Base-by-base conservation (phyloP, 2,329 filamentous ascomycete genomes). In the Fusarium sacchari region DNA sequence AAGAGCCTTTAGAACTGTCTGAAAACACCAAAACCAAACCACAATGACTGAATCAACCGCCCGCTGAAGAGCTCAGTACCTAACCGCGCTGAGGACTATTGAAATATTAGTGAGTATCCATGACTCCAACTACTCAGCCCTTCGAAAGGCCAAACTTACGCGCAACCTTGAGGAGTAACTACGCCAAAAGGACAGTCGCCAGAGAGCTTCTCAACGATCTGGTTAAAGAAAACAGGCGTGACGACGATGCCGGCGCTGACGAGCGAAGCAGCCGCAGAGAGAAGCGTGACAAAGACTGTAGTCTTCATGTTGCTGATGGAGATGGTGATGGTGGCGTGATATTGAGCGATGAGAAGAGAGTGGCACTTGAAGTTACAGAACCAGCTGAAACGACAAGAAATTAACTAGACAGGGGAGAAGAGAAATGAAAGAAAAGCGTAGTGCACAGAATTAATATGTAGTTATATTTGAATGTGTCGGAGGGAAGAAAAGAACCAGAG, bases 141-240 rank as follows among this genome's bases (percentile, higher is more conserved):
- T 39, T 36, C 12, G 17, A 50, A 30, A 10, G 36, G 40, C 4
- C 8, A n/a, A 47, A 83, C 87, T 73, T 78, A 90, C 88, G 83
- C 88, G 86, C 88, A 90, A 39, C 88, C 88, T 60, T 84, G 81
- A 9, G 88, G 87, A 37, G 88, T 90, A 10, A 85, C 83, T 24
- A 88, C 86, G 39, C 88, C 88, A 75, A 86, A 88, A 74, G 85
- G 87, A 78, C 88, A 90, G 77, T 90, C 88, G 34, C 84, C 86
- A 5, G 76, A 40, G 24, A 79, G 74, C 75, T 84, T 86, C 34
- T 81, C 76, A n/a, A 90, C 85, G 39, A 90, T 82, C 78, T 89
- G 88, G 69, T 89, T 81, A 28, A 78, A 67, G 46, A 79, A 81
- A 72, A 90, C 84, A 57, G 88, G 88, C 8, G 86, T 88, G 77